Evolutionary conservation across 768 basidiomycete species (phyloP).

Genomic region (Exidia glandulosa): DNA sequence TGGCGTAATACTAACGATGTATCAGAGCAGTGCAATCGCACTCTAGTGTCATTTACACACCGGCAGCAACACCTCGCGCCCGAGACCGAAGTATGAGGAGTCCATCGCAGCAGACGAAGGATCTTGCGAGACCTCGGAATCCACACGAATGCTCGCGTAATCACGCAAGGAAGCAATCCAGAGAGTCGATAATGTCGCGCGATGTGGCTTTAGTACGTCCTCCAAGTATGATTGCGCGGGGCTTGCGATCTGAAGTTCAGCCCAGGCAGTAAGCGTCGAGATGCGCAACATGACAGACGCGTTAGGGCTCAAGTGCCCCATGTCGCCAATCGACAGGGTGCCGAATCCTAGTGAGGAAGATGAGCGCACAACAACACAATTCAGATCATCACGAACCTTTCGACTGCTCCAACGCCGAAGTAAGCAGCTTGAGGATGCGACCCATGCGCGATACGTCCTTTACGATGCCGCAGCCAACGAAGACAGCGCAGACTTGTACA

Average conservation of each 20-base stretch:
- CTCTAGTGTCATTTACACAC: conserved; percentile 34
- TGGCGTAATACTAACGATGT: conserved; percentile 64
- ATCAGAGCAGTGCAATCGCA: not conserved
- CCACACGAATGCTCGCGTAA: conserved; percentile 82
- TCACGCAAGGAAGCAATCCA: conserved; percentile 88
- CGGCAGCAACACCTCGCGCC: conserved; percentile 82
- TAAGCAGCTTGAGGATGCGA: conserved; percentile 81
- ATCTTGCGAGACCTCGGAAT: conserved; percentile 78
- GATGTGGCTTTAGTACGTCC: conserved; percentile 74
- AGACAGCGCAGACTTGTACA: conserved; percentile 86
- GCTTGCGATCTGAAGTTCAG: conserved; percentile 76
- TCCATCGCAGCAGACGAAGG: conserved; percentile 65
- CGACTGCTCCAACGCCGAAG: conserved; percentile 78
- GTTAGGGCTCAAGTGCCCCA: conserved; percentile 81
- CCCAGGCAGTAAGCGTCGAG: conserved; percentile 91
- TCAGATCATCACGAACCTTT: conserved; percentile 43
- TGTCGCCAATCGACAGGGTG: conserved; percentile 76
- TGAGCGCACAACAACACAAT: not conserved
- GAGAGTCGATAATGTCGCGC: conserved; percentile 58
- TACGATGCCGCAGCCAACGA: conserved; percentile 90
- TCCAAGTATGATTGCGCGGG: conserved; percentile 61
- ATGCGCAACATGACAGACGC: conserved; percentile 92
- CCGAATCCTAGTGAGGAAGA: conserved; percentile 52
- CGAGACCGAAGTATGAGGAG: conserved; percentile 75
- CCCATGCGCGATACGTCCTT: conserved; percentile 90